Conservation (phyloP, 805 yeast genomes). For the Ogataea ganodermae region DNA sequence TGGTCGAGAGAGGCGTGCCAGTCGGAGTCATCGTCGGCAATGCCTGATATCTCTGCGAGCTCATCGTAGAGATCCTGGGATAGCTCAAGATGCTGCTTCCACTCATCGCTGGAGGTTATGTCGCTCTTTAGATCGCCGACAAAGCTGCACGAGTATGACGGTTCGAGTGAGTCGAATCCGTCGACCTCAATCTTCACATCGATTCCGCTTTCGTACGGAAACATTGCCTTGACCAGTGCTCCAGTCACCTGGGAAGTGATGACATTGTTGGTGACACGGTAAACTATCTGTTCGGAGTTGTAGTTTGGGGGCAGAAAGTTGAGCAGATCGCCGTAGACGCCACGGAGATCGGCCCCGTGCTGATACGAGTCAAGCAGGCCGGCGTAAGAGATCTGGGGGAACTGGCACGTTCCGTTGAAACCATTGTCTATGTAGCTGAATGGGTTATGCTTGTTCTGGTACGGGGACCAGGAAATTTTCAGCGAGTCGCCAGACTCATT, state of each 20-base stretch:
- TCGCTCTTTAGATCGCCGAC: constrained; percentile 30
- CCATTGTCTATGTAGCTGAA: constrained; percentile 25
- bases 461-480: constrained; percentile 25
- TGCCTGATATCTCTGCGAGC: constrained; percentile 35
- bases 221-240: constrained; percentile 40
- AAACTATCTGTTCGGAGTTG: constrained; percentile 31
- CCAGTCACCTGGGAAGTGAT: constrained; percentile 45
- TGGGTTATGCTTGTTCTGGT: constrained; percentile 34
- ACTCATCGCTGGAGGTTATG: constrained; percentile 33
- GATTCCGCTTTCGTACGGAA: constrained; percentile 34
- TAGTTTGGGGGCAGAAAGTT: constrained; percentile 39
- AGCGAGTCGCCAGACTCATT: constrained; percentile 12
- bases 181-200: constrained; percentile 35
- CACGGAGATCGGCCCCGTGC: constrained; percentile 42
- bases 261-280: constrained; percentile 41
- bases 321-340: constrained; percentile 39
- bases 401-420: constrained; percentile 38
- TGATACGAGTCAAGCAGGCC: constrained; percentile 42
- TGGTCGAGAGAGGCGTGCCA: constrained; percentile 39
- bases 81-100: constrained; percentile 39
- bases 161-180: constrained; percentile 40
- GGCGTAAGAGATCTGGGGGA: constrained; percentile 42
- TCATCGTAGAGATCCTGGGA: constrained; percentile 31
- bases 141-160: constrained; percentile 37
- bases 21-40: constrained; percentile 20